Percentiles rank a stretch among this genome's conserved stretches.
phyloP scores from a whole-genome alignment of 225 moss, liverwort and hornwort species.

The Thuidium tamariscinum region DNA sequence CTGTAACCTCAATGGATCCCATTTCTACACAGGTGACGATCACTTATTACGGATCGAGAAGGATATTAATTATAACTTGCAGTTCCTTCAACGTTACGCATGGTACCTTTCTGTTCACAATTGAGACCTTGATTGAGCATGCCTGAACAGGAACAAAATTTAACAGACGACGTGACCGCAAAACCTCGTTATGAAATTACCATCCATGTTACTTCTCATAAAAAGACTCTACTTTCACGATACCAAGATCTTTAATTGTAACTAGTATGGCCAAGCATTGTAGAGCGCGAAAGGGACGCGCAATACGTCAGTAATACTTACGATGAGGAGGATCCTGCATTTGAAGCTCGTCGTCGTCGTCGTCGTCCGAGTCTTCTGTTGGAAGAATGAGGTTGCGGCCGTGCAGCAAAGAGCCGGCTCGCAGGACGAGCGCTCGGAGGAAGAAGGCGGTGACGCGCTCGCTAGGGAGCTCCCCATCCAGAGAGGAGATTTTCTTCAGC shows the following conservation, averaged over 20 bases:
- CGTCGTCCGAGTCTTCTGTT: background rate
- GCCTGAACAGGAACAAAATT: background rate
- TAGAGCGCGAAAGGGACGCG: background rate
- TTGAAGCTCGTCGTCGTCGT: background rate
- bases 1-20: background rate
- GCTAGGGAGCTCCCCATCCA: constrained; percentile 54
- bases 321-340: background rate
- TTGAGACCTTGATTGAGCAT: background rate
- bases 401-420: constrained; percentile 28
- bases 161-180: background rate
- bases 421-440: constrained; percentile 27
- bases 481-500: constrained; percentile 30
- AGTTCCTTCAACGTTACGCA: background rate
- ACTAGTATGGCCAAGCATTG: background rate
- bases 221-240: background rate
- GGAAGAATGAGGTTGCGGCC: background rate
- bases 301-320: background rate
- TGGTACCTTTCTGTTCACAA: background rate
- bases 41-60: background rate
- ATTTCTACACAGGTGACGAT: background rate
- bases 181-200: background rate
- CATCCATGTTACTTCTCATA: background rate
- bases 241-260: background rate
- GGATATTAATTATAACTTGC: background rate
- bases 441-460: constrained; percentile 66